phyloP scores from a whole-genome alignment of 176 grass and related monocot species.

The Aegilops speltoides region DNA sequence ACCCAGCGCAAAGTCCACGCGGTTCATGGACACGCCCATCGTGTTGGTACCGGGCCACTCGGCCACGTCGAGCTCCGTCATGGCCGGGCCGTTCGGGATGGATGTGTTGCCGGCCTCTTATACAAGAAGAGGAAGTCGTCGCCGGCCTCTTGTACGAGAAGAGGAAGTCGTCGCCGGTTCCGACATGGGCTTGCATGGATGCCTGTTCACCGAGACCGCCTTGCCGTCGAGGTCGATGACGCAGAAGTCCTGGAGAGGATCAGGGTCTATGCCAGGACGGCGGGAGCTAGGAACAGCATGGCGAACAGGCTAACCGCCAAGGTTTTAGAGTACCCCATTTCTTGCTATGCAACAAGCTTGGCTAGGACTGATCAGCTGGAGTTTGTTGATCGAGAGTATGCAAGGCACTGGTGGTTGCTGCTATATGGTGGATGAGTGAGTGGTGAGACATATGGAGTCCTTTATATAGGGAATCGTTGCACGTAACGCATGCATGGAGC shows the following conservation, averaged over 20 bases:
- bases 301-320: not conserved
- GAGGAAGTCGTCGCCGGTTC: slow-evolving; percentile 40
- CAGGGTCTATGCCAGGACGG: slow-evolving; percentile 21
- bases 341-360: not conserved
- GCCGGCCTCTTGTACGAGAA: slow-evolving; percentile 39
- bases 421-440: not conserved
- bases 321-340: not conserved
- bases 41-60: slow-evolving; percentile 65
- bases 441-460: not conserved
- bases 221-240: slow-evolving; percentile 34
- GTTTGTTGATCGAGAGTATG: no score
- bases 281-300: not conserved
- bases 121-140: slow-evolving; percentile 53
- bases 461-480: no score
- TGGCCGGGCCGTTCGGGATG: slow-evolving; percentile 46
- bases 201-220: slow-evolving; percentile 31
- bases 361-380: not conserved
- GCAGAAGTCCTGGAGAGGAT: slow-evolving; percentile 68
- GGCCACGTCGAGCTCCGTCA: slow-evolving; percentile 31
- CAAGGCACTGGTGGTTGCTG: not conserved
- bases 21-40: slow-evolving; percentile 73
- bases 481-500: no score
- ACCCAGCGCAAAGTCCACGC: slow-evolving; percentile 52
- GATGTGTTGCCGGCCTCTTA: slow-evolving; percentile 26
- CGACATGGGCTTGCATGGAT: slow-evolving; percentile 33